Evolutionary conservation across 805 yeast genomes (phyloP), one percentile per base, ranked within the genome.

Genomic region (Isabelozyma gotoi): DNA sequence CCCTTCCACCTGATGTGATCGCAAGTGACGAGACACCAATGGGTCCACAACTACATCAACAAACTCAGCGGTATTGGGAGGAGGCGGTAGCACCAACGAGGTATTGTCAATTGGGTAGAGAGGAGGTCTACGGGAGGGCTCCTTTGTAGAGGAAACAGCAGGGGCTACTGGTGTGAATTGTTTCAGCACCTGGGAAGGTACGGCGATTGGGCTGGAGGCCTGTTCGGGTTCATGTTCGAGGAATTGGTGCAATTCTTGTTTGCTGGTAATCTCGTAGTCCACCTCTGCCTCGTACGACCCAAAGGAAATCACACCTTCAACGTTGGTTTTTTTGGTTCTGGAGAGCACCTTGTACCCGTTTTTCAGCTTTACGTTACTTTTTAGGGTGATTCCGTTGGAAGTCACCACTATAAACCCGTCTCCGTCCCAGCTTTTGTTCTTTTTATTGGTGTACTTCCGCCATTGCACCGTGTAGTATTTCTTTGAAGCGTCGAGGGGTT

Each of bases 361-460:
- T 40, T 56, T 56, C 17, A 53, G 52, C 14, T 60, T 54, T 18
- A 58, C 54, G 33, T 67, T 74, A 10, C 56, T 50, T 37, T 68
- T 61, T 14, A 74, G 55, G 11, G 62, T 52, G 0, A 65, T 37
- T 0, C 59, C 55, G 2, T 54, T 43, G 1, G 52, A 48, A n/a
- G 62, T 56, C 2, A 74, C 57, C 0, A 64, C 52, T 12, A 85
- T 66, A 27, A 67, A 63, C 0, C 96, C 98, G 65, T 94, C 98
- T 2, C 96, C 96, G 43, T 88, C 95, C 99, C 99, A 94, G 0
- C 89, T 82, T 59, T 91, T 91, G 61, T 90, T 82, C 71, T 92
- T 89, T 64, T 86, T 88, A 24, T 67, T 73, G 0, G 92, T 71
- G 34, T 74, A 73, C 60, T 88, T 89, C 27, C 99, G 69, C 76